Conservation (phyloP, 2,329 filamentous ascomycete species). For the Grosmannia serpens region DNA sequence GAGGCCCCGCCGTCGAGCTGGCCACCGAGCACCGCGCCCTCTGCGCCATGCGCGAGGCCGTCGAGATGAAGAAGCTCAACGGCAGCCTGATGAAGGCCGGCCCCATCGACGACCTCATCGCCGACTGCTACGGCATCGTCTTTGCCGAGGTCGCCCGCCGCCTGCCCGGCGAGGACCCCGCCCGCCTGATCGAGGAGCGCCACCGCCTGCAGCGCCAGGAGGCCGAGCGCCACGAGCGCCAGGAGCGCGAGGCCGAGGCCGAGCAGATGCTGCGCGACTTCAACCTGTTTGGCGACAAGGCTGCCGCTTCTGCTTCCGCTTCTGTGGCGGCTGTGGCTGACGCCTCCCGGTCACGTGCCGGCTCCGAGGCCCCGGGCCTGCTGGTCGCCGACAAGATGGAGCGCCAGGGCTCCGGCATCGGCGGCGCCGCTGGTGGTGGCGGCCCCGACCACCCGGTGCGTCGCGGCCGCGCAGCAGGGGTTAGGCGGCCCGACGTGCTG, state of each 20-base stretch:
- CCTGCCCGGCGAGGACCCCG: conserved; percentile 39
- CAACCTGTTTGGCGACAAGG: conserved; percentile 8
- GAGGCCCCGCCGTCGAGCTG: neutral
- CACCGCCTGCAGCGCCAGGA: conserved; percentile 20
- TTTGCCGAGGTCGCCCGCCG: conserved; percentile 55
- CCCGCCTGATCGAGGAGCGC: conserved; percentile 34
- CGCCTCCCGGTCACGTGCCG: conserved; percentile 8
- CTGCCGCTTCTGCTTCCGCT: no score
- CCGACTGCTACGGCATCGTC: conserved; percentile 73
- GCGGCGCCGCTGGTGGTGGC: conserved; percentile 13
- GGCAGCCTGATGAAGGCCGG: conserved; percentile 75
- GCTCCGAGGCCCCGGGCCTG: conserved; percentile 10
- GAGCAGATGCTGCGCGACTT: conserved; percentile 13
- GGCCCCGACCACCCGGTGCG: conserved; percentile 19
- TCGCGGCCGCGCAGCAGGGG: conserved; percentile 29
- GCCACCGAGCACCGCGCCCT: conserved; percentile 29
- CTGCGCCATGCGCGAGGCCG: conserved; percentile 43
- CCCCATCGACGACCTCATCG: conserved; percentile 85
- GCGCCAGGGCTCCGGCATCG: conserved; percentile 22
- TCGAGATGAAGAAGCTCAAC: conserved; percentile 62
- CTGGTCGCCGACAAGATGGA: conserved; percentile 23
- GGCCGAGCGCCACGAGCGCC: conserved; percentile 9
- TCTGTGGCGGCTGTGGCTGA: neutral
- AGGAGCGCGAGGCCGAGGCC: conserved; percentile 10
- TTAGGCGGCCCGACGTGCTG: conserved; percentile 45